Conservation (phyloP, 2,329 filamentous ascomycete genomes). For the Sporothrix euskadiensis region DNA sequence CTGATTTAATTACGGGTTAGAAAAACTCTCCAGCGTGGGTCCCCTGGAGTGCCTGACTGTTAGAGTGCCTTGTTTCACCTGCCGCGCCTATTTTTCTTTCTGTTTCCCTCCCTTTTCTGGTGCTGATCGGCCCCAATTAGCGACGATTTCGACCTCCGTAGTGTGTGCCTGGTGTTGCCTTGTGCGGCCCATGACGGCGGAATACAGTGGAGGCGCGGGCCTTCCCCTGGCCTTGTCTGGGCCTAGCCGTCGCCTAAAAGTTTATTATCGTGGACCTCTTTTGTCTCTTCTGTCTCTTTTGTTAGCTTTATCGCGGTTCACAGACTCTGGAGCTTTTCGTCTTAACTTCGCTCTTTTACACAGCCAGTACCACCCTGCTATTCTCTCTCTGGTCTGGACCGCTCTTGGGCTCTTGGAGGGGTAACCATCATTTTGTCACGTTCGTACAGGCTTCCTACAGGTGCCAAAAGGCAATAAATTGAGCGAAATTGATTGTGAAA, state of each 20-base stretch:
- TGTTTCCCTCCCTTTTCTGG: background rate
- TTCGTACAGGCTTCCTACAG: background rate
- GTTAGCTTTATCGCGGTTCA: background rate
- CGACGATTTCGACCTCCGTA: background rate
- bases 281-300: too few species aligned
- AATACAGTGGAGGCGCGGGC: slow-evolving; percentile 11
- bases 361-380: background rate
- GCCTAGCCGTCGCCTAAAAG: background rate
- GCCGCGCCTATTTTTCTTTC: background rate
- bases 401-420: background rate
- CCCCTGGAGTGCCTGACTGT: background rate
- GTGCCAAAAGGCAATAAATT: background rate
- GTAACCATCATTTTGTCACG: background rate
- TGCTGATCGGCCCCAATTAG: background rate
- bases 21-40: background rate
- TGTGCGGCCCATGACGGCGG: background rate
- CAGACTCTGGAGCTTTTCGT: background rate
- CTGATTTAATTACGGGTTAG: background rate
- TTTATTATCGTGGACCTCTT: background rate
- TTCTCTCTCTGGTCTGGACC: background rate
- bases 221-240: background rate
- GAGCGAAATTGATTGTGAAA: background rate
- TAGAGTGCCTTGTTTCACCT: slow-evolving; percentile 17
- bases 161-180: background rate
- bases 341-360: background rate